Conservation (phyloP, 2,329 filamentous ascomycete genomes). For the Cladosporium sp. region DNA sequence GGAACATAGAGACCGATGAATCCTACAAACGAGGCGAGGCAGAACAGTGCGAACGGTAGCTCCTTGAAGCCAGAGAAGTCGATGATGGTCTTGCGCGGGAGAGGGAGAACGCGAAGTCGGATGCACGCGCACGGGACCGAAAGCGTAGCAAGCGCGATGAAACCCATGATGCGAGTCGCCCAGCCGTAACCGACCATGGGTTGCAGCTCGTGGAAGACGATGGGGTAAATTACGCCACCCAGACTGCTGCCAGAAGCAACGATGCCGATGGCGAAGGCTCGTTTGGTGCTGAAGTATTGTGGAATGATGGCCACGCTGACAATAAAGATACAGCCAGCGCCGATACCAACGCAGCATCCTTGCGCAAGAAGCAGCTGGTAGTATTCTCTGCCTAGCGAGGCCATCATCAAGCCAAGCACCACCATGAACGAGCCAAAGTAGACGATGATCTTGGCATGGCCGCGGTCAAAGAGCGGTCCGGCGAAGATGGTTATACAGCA, state of each 20-base stretch:
- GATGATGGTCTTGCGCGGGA: slow-evolving; percentile 35
- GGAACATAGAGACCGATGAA: slow-evolving; percentile 38
- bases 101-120: slow-evolving; percentile 21
- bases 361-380: slow-evolving; percentile 45
- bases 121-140: slow-evolving; percentile 19
- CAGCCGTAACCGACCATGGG: slow-evolving; percentile 49
- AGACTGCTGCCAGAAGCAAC: slow-evolving; percentile 38
- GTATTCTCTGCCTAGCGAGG: slow-evolving; percentile 39
- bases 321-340: slow-evolving; percentile 39
- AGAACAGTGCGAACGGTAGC: slow-evolving; percentile 31
- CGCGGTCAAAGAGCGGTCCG: slow-evolving; percentile 49
- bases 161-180: slow-evolving; percentile 49
- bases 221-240: slow-evolving; percentile 17
- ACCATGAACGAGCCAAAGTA: slow-evolving; percentile 40
- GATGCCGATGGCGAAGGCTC: slow-evolving; percentile 39
- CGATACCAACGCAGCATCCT: slow-evolving; percentile 42
- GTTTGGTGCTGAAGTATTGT: slow-evolving; percentile 41
- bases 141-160: slow-evolving; percentile 33
- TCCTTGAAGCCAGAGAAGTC: slow-evolving; percentile 36
- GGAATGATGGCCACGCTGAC: slow-evolving; percentile 38
- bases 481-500: slow-evolving; percentile 46
- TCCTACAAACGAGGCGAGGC: slow-evolving; percentile 25
- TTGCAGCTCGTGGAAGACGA: slow-evolving; percentile 26
- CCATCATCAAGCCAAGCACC: slow-evolving; percentile 45
- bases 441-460: slow-evolving; percentile 43